A percentile compares a stretch with the other conserved stretches of the same genome.
Evolutionary conservation across 768 basidiomycete genomes (phyloP).

Genomic region (Leucosporidium yakuticum): DNA sequence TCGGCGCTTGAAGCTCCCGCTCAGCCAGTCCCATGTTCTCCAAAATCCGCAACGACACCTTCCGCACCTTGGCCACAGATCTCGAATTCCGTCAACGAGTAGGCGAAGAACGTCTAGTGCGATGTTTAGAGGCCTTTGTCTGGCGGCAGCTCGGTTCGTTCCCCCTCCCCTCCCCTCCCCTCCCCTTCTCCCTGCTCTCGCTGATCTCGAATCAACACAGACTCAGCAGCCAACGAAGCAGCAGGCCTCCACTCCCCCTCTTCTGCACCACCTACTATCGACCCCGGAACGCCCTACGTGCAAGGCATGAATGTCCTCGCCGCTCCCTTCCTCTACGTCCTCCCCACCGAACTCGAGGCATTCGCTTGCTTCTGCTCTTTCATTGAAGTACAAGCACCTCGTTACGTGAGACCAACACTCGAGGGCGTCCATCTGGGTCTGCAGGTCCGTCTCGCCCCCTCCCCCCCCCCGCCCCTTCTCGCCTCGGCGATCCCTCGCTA

Average conservation of each 20-base stretch:
- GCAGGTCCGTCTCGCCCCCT: conserved; percentile 58
- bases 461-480: not conserved
- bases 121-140: conserved; percentile 94
- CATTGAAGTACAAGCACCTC: conserved; percentile 86
- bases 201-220: not conserved
- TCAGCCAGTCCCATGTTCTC: conserved; percentile 58
- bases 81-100: conserved; percentile 71
- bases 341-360: conserved; percentile 97
- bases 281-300: conserved; percentile 11
- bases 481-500: not conserved
- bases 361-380: conserved; percentile 95
- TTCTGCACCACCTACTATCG: conserved; percentile 1
- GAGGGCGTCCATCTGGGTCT: conserved; percentile 93
- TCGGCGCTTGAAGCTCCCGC: conserved; percentile 55
- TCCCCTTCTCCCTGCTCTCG: not conserved
- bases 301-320: conserved; percentile 70
- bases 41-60: conserved; percentile 95
- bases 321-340: conserved; percentile 92
- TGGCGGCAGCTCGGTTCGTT: conserved; percentile 79
- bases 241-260: not conserved
- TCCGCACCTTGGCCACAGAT: conserved; percentile 92
- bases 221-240: not conserved
- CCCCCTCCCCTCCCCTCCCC: not conserved
- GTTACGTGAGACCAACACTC: conserved; percentile 94
- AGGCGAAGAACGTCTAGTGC: conserved; percentile 91